phyloP scores from a whole-genome alignment of 164 flowering plant genomes.

The Cinnamomum micranthum region DNA sequence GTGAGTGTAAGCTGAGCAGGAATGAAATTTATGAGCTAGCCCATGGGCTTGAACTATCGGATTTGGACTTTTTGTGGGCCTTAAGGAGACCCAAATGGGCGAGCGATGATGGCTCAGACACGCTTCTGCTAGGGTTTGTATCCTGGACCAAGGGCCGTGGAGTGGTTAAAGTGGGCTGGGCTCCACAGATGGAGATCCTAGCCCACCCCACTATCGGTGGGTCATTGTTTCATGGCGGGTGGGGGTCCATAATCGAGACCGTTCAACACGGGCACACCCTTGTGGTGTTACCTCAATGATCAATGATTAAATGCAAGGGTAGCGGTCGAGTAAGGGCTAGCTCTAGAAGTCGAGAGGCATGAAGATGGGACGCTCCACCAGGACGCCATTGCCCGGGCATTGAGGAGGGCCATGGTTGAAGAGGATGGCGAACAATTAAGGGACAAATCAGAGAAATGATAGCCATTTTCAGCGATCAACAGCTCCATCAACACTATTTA shows the following conservation, averaged over 20 bases:
- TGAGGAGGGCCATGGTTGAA: slow-evolving; percentile 2
- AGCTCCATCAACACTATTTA: no score
- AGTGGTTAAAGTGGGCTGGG: slow-evolving; percentile 35
- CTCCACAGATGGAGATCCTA: slow-evolving; percentile 34
- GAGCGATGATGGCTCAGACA: neutral
- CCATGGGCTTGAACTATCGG: slow-evolving; percentile 7
- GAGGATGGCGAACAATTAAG: slow-evolving; percentile 1
- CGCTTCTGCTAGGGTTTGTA: slow-evolving; percentile 23
- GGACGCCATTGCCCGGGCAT: slow-evolving; percentile 21
- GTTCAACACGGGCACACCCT: slow-evolving; percentile 28
- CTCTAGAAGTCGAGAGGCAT: slow-evolving; percentile 29
- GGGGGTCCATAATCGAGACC: slow-evolving; percentile 30
- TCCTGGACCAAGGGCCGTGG: slow-evolving; percentile 21
- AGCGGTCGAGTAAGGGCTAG: slow-evolving; percentile 33
- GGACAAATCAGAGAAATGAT: neutral
- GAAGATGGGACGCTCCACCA: slow-evolving; percentile 32
- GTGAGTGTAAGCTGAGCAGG: slow-evolving; percentile 21
- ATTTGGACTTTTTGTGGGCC: slow-evolving; percentile 28
- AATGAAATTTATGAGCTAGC: slow-evolving; percentile 33
- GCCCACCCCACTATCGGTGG: slow-evolving; percentile 39
- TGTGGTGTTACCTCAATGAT: slow-evolving; percentile 24
- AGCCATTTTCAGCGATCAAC: no score
- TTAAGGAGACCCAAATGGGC: slow-evolving; percentile 22
- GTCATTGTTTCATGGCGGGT: slow-evolving; percentile 29
- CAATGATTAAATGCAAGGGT: slow-evolving; percentile 35